Evolutionary conservation across 768 basidiomycete genomes (phyloP).

Genomic region (Gautieria morchelliformis): DNA sequence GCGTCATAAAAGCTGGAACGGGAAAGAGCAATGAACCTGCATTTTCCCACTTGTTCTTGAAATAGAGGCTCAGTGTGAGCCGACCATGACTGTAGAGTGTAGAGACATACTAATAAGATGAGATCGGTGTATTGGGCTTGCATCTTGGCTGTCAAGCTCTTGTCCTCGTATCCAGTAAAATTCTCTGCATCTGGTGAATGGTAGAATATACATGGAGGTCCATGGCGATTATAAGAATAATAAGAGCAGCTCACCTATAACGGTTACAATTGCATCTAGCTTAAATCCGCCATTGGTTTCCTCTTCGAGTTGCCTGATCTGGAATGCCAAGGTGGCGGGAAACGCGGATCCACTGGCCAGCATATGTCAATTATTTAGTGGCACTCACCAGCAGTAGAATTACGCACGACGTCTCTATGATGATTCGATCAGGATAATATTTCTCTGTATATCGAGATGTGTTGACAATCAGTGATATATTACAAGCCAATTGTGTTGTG

Average conservation of each 20-base stretch:
- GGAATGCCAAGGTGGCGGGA: slow-evolving; percentile 90
- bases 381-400: background rate
- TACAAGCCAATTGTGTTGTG: background rate
- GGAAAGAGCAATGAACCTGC: slow-evolving; percentile 22
- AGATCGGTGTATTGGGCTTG: slow-evolving; percentile 94
- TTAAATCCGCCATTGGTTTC: slow-evolving; percentile 67
- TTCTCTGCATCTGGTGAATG: slow-evolving; percentile 61
- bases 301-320: slow-evolving; percentile 79
- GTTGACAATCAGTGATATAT: background rate
- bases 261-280: slow-evolving; percentile 86
- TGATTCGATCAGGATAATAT: slow-evolving; percentile 79
- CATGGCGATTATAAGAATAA: background rate
- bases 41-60: slow-evolving; percentile 80
- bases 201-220: background rate
- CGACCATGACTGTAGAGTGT: background rate
- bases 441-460: slow-evolving; percentile 41
- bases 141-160: slow-evolving; percentile 85
- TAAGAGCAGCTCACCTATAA: slow-evolving; percentile 35
- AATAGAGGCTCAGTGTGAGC: background rate
- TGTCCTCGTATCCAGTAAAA: slow-evolving; percentile 88
- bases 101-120: slow-evolving; percentile 60
- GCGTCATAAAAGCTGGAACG: background rate
- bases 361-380: background rate
- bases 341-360: slow-evolving; percentile 77
- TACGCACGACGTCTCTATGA: slow-evolving; percentile 91